Percentiles rank a stretch among this genome's conserved stretches.
These are phyloP conservation scores for Cryptococcus maquisensis DNA, from an alignment of 1,284 basidiomycete genomes.

Conservation along the genomic window DNA sequence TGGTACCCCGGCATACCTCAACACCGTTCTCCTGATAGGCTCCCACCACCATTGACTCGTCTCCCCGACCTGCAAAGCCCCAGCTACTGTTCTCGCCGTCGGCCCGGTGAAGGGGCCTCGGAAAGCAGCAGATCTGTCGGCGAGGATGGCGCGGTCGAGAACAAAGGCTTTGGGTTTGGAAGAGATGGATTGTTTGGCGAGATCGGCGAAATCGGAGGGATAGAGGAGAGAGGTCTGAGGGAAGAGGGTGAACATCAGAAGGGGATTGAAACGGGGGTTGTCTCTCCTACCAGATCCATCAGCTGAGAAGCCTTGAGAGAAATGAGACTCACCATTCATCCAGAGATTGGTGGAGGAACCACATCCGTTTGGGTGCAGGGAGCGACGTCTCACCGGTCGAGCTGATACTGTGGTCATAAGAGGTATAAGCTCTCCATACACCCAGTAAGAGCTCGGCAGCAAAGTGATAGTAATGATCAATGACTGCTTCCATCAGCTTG, in stretches of 20 bases:
- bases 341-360: constrained; percentile 44
- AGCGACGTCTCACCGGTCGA: constrained; percentile 35
- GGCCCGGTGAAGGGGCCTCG: constrained; percentile 60
- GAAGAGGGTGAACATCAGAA: constrained; percentile 44
- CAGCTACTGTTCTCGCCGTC: constrained; percentile 61
- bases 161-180: constrained; percentile 47
- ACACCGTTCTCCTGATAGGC: constrained; percentile 58
- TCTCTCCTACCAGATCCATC: constrained; percentile 35
- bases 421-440: constrained; percentile 64
- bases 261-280: constrained; percentile 44
- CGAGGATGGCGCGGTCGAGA: constrained; percentile 54
- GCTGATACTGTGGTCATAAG: constrained; percentile 39
- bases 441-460: constrained; percentile 72
- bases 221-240: constrained; percentile 59
- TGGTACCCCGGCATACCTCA: constrained; percentile 59
- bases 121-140: constrained; percentile 70
- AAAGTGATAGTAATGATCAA: constrained; percentile 77
- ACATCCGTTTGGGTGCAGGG: constrained; percentile 37
- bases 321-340: constrained; percentile 36
- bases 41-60: constrained; percentile 63
- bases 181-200: constrained; percentile 38
- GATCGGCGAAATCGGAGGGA: constrained; percentile 63
- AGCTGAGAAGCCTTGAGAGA: not conserved
- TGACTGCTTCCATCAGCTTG: constrained; percentile 49
- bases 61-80: constrained; percentile 49